phyloP scores from a whole-genome alignment of 2,329 filamentous ascomycete genomes.

The Stachybotrys chlorohalonatus region DNA sequence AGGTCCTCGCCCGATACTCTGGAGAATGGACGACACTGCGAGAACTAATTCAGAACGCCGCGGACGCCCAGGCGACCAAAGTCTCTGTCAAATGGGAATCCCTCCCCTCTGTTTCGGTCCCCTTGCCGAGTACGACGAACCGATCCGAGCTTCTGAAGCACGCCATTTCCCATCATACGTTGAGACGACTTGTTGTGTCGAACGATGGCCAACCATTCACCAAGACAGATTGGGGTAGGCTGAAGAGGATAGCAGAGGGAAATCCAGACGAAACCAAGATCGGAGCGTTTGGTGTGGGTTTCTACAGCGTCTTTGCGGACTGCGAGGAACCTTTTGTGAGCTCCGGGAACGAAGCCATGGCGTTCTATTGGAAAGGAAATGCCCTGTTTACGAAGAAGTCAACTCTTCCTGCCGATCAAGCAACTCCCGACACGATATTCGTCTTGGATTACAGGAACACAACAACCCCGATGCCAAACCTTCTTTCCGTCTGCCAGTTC shows the following conservation, averaged over 20 bases:
- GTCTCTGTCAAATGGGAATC: slow-evolving; percentile 93
- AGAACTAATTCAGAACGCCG: slow-evolving; percentile 97
- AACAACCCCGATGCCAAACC: slow-evolving; percentile 75
- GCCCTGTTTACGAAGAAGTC: slow-evolving; percentile 86
- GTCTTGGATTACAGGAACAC: slow-evolving; percentile 88
- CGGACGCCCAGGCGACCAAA: slow-evolving; percentile 83
- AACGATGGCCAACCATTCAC: slow-evolving; percentile 88
- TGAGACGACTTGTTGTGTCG: slow-evolving; percentile 79
- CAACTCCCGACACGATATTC: slow-evolving; percentile 73
- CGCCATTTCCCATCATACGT: slow-evolving; percentile 72
- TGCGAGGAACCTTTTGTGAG: slow-evolving; percentile 97
- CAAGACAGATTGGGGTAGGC: slow-evolving; percentile 80
- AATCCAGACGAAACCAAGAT: slow-evolving; percentile 99
- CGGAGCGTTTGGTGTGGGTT: slow-evolving; percentile 94
- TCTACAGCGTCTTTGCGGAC: slow-evolving; percentile 97
- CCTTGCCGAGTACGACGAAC: slow-evolving; percentile 56
- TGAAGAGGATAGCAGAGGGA: slow-evolving; percentile 97
- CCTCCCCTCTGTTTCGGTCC: slow-evolving; percentile 68
- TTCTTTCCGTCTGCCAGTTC: slow-evolving; percentile 84
- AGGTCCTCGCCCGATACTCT: slow-evolving; percentile 91
- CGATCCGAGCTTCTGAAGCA: slow-evolving; percentile 72
- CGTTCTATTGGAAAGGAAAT: slow-evolving; percentile 99
- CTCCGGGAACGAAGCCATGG: slow-evolving; percentile 87
- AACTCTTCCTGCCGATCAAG: slow-evolving; percentile 58
- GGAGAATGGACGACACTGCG: slow-evolving; percentile 87